These are phyloP conservation scores for Triglochin maritima DNA, from an alignment of 106 monocot genomes.

Conservation along the genomic window DNA sequence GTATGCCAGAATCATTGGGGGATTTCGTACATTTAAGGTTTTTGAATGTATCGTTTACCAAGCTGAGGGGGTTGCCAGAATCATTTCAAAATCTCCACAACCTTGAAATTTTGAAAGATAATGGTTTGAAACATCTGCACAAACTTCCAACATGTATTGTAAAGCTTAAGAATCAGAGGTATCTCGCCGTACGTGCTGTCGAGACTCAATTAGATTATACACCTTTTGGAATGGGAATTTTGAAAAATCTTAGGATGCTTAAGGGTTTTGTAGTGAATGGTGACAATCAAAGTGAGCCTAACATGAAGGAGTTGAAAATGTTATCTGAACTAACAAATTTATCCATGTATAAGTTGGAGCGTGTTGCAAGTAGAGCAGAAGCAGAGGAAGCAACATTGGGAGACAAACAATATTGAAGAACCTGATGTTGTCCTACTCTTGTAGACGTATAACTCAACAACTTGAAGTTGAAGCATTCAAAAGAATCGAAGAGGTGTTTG, in stretches of 20 bases:
- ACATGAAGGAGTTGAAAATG: constrained; percentile 18
- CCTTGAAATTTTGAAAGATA: constrained; percentile 17
- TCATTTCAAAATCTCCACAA: constrained; percentile 19
- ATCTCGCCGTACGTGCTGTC: constrained; percentile 4
- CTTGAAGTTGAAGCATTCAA: constrained; percentile 6
- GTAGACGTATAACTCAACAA: neutral
- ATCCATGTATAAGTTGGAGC: constrained; percentile 20
- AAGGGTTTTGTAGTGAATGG: constrained; percentile 15
- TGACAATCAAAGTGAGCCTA: constrained; percentile 5
- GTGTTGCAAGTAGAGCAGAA: constrained; percentile 5
- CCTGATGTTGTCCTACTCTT: constrained; percentile 4
- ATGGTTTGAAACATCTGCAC: constrained; percentile 12
- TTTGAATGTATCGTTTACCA: constrained; percentile 24
- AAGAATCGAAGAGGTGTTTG: constrained; percentile 23
- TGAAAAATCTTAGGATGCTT: constrained; percentile 20
- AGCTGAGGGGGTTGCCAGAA: constrained; percentile 13
- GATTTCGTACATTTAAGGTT: constrained; percentile 27
- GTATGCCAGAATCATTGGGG: constrained; percentile 23
- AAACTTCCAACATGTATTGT: constrained; percentile 19
- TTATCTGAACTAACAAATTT: constrained; percentile 23
- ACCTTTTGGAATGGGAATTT: constrained; percentile 21
- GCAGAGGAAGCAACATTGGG: constrained; percentile 5
- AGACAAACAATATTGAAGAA: constrained; percentile 20
- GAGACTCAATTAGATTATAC: constrained; percentile 10
- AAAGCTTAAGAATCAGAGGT: constrained; percentile 14